Evolutionary conservation across 441 rosid genomes (phyloP).

Genomic region (Adansonia madagascariensis): DNA sequence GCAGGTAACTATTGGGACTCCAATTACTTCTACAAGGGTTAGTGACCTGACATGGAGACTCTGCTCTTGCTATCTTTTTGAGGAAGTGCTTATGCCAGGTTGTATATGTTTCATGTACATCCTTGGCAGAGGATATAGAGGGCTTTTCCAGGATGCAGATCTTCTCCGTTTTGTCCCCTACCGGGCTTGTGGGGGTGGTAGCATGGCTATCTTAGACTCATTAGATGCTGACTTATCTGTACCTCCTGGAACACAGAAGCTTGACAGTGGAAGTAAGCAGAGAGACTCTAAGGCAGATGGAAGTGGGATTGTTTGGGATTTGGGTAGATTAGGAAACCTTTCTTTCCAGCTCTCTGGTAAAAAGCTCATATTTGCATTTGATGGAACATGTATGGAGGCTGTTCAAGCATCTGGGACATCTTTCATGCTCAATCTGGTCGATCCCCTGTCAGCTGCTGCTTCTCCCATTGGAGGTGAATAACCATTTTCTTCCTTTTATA

Average conservation of each 20-base stretch:
- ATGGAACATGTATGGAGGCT: conserved; percentile 89
- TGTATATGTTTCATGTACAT: conserved; percentile 98
- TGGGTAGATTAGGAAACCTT: conserved; percentile 85
- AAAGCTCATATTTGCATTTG: conserved; percentile 99
- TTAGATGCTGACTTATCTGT: conserved; percentile 81
- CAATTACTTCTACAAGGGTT: conserved; percentile 75
- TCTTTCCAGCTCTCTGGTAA: conserved; percentile 94
- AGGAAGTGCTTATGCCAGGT: conserved; percentile 98
- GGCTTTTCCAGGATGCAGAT: conserved; percentile 95
- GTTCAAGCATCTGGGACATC: conserved; percentile 79
- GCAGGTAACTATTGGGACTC: conserved; percentile 96
- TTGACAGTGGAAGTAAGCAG: conserved; percentile 70
- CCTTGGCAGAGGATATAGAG: conserved; percentile 99
- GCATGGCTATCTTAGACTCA: conserved; percentile 98
- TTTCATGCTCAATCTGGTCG: conserved; percentile 97
- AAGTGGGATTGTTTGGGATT: conserved; percentile 99
- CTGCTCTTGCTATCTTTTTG: conserved; percentile 97
- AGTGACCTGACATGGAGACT: conserved; percentile 91
- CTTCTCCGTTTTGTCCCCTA: conserved; percentile 96
- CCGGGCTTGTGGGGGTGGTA: conserved; percentile 99
- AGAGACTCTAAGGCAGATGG: conserved; percentile 92
- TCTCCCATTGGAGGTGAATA: conserved; percentile 97
- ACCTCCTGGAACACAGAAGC: conserved; percentile 65
- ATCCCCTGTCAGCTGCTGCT: conserved; percentile 99
- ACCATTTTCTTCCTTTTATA: conserved; percentile 12